phyloP scores from a whole-genome alignment of 495 filamentous ascomycete species.

The Aspergillus coremiiformis region DNA sequence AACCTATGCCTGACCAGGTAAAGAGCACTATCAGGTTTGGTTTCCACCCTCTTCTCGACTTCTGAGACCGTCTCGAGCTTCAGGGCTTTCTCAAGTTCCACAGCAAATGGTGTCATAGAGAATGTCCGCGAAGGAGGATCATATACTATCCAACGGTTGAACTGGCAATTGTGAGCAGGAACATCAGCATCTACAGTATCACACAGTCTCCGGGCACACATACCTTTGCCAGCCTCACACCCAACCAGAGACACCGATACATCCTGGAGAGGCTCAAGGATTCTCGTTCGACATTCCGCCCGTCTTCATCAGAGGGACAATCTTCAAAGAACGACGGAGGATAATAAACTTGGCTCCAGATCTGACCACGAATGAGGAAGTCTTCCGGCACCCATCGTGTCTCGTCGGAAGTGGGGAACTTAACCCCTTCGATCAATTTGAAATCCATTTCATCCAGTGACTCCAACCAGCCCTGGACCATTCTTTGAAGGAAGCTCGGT shows the following conservation, averaged over 20 bases:
- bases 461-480: not conserved
- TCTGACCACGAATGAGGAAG: constrained; percentile 66
- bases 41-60: not conserved
- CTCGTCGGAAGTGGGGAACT: constrained; percentile 48
- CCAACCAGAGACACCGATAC: constrained; percentile 71
- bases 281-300: constrained; percentile 60
- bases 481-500: constrained; percentile 2
- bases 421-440: constrained; percentile 40
- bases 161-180: too few relatives aligned
- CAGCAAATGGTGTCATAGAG: constrained; percentile 24
- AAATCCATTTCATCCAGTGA: constrained; percentile 24
- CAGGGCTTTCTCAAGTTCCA: constrained; percentile 19
- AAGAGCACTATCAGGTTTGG: constrained; percentile 1
- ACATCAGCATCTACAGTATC: constrained; percentile 6
- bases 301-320: constrained; percentile 67
- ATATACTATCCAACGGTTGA: constrained; percentile 38
- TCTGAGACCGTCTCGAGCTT: constrained; percentile 5
- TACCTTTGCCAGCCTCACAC: constrained; percentile 49
- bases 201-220: constrained; percentile 9
- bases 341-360: constrained; percentile 64
- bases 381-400: constrained; percentile 75
- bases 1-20: constrained; percentile 3
- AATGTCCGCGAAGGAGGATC: constrained; percentile 20
- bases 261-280: constrained; percentile 58
- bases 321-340: constrained; percentile 62